Base-by-base conservation (phyloP, 2,329 filamentous ascomycete species). In the Apiospora malaysiana region DNA sequence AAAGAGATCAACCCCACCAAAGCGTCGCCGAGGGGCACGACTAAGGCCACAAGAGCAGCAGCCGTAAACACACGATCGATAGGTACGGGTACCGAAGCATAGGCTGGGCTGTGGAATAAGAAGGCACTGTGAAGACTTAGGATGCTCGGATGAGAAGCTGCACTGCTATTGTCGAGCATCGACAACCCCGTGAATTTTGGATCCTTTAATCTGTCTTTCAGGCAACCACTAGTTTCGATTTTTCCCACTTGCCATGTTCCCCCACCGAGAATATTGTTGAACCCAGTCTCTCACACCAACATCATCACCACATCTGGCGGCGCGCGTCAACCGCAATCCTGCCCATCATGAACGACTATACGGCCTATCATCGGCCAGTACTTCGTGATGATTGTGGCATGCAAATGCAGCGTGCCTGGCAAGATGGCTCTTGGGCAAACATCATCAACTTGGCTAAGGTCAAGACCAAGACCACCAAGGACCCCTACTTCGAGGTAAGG, bases 401-500 rank as follows among this genome's bases (percentile, higher is more conserved):
- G 68, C 85, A 88, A 80, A 82, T 90, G 12, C 85, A 89, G 79
- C 82, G 84, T 18, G 87, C 87, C 69, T 90, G 88, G 70, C 81
- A 82, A 51, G 86, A 88, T 69, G 82, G 84, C 68, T 87, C 87
- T 78, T 90, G 88, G 88, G 74, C 81, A 23, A 80, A 81, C 21
- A 87, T 85, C 69, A 80, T 85, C 37, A 86, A 85, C 40, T 81
- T 89, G 18, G 87, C 88, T 18, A 85, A 87, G 72, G 86, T 88
- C 78, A 82, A 86, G 40, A 81, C 82, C 70, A 84, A 84, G 74
- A 78, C 81, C 1, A 82, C 82, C 56, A 87, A 88, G 68, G 87
- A 89, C 56, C 81, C 85, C 9, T 90, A 90, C 75, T 90, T 86
- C 74, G 84, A 88, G 80, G 87, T 89, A 75, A 71, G 82, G 40